Conservation (phyloP, 345 rosid species). For the Ricinus communis region DNA sequence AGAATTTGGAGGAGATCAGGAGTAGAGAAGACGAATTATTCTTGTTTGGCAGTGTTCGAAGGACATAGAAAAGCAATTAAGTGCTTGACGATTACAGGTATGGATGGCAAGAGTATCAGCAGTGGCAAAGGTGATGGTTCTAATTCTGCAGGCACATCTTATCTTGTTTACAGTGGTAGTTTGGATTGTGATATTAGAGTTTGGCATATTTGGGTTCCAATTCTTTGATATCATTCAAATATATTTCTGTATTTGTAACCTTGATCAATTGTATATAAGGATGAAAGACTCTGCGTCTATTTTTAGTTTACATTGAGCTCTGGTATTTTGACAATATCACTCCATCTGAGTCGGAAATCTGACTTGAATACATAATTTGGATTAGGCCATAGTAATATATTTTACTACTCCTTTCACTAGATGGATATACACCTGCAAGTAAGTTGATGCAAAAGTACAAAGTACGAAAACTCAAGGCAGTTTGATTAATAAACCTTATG, state of each 20-base stretch:
- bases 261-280: not conserved
- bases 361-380: too few relatives aligned
- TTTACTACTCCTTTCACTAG: too few relatives aligned
- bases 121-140: constrained; percentile 11
- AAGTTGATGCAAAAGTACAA: too few relatives aligned
- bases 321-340: too few relatives aligned
- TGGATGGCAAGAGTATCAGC: constrained; percentile 7
- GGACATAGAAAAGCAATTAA: constrained; percentile 69
- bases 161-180: constrained; percentile 63
- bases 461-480: too few relatives aligned
- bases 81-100: constrained; percentile 43
- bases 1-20: constrained; percentile 62
- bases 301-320: too few relatives aligned
- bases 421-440: too few relatives aligned
- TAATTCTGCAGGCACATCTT: constrained; percentile 27
- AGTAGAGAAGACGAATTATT: constrained; percentile 29
- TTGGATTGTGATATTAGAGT: constrained; percentile 61
- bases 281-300: not conserved
- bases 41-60: constrained; percentile 54
- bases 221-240: too few relatives aligned
- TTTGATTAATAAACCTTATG: too few relatives aligned
- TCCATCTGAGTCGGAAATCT: too few relatives aligned
- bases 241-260: too few relatives aligned
- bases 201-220: constrained; percentile 39
- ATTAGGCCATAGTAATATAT: too few relatives aligned